Evolutionary conservation across 1,139 yeast genomes (phyloP), one percentile per base, ranked within the genome.

Genomic region (Blastobotrys ciferrii): DNA sequence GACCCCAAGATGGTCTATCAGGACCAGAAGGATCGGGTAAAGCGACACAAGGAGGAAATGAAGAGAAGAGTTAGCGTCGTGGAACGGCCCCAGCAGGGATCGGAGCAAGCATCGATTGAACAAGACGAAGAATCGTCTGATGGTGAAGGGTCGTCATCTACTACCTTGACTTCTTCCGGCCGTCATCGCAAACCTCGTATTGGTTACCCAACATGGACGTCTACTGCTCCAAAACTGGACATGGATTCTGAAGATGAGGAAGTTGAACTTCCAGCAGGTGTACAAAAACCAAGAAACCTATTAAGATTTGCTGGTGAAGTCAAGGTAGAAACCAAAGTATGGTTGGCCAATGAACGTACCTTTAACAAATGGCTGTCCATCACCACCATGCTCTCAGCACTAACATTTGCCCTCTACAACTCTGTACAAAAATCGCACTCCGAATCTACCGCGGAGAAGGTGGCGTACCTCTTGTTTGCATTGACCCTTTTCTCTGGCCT

Each of bases 291-390:
- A 45, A 81, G 78, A 11, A 72, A 76, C 44, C 80, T 86, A 70
- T 76, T 92, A 61, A 87, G 91, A 64, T 89, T 89, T 65, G 82
- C 92, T 32, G 96, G 97, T 4, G 94, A 96, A 2, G 79, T 89
- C 51, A 89, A 86, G 67, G 89, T 92, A 49, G 98, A 92, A 72
- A 95, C 98, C 31, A 92, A 92, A 67, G 98, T 92, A 33, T 92
- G 98, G 98, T 75, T 92, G 54, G 98, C 98, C 31, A 92, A 92
- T 64, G 98, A 92, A 71, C 85, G 98, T 69, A 92, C 98, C 2
- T 91, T 91, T 70, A 85, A 87, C 73, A 81, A 95, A 68, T 92
- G 98, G 98, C 75, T 92, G 56, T 92, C 86, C 61, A 92, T 91
- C 7, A 86, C 95, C n/a, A 81, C 95, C 0, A 72, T 92, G 62